Evolutionary conservation across 768 basidiomycete species (phyloP).

Genomic region (Leccinum boreale): DNA sequence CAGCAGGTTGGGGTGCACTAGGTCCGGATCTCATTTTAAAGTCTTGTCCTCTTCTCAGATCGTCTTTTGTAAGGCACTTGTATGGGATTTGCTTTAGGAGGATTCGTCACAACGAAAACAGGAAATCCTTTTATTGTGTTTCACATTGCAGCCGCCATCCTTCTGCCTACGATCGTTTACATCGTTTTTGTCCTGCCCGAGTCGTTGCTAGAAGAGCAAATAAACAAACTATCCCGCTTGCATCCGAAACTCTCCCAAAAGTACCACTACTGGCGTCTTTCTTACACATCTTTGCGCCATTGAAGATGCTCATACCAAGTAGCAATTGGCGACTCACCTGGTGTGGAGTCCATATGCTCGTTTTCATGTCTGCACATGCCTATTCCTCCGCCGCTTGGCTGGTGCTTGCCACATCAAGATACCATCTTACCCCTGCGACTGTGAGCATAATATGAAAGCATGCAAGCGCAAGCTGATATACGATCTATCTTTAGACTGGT

Average conservation of each 20-base stretch:
- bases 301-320: constrained; percentile 21
- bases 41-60: background rate
- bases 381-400: constrained; percentile 19
- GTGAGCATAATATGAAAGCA: constrained; percentile 8
- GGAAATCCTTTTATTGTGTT: constrained; percentile 23
- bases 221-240: constrained; percentile 12
- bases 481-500: constrained; percentile 22
- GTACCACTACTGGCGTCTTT: background rate
- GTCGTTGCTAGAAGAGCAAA: constrained; percentile 26
- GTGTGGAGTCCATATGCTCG: constrained; percentile 26
- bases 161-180: constrained; percentile 19
- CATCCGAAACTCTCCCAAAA: background rate
- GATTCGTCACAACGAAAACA: constrained; percentile 26
- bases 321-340: constrained; percentile 30
- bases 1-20: constrained; percentile 27
- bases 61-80: constrained; percentile 21
- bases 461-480: background rate
- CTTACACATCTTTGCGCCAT: constrained; percentile 19
- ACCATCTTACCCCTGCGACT: constrained; percentile 25
- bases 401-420: constrained; percentile 24
- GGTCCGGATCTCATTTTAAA: constrained; percentile 14
- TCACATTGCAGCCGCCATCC: constrained; percentile 13
- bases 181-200: constrained; percentile 26
- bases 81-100: constrained; percentile 28
- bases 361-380: constrained; percentile 14